Percentiles rank a stretch among this genome's conserved stretches.
phyloP scores from a whole-genome alignment of 805 yeast species.

The Tetrapisispora fleetii region DNA sequence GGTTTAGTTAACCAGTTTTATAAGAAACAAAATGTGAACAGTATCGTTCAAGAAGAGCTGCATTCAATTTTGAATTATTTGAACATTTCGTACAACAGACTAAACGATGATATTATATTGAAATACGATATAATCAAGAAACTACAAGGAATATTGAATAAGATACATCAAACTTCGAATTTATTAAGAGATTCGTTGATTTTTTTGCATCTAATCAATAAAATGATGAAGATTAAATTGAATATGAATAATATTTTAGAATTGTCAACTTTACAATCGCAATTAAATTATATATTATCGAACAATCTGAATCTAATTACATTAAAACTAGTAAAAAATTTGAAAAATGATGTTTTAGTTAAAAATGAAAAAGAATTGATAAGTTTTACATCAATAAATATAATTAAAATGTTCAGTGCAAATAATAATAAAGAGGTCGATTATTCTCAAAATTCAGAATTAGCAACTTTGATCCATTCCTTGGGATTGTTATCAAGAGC shows the following conservation, averaged over 20 bases:
- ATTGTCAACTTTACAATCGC: constrained; percentile 20
- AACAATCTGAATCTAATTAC: constrained; percentile 22
- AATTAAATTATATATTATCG: constrained; percentile 16
- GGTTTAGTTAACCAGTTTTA: constrained; percentile 18
- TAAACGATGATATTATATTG: constrained; percentile 20
- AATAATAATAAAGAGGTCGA: not conserved
- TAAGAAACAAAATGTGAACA: constrained; percentile 7
- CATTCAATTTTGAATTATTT: constrained; percentile 20
- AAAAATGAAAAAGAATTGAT: constrained; percentile 18
- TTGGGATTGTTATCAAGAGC: constrained; percentile 15
- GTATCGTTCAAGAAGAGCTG: constrained; percentile 5
- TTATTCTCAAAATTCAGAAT: not conserved
- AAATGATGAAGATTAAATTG: constrained; percentile 10
- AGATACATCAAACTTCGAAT: constrained; percentile 27
- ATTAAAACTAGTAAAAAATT: constrained; percentile 18
- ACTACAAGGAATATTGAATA: constrained; percentile 23
- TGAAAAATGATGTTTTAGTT: constrained; percentile 12
- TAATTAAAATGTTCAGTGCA: constrained; percentile 11
- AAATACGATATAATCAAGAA: constrained; percentile 25
- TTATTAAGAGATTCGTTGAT: constrained; percentile 23
- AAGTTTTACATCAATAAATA: constrained; percentile 8
- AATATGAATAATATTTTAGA: constrained; percentile 1
- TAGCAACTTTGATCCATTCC: constrained; percentile 9
- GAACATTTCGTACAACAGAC: constrained; percentile 24
- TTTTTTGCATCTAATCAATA: constrained; percentile 19